Base-by-base conservation (phyloP, 169 alveolate species). In the Plasmodium sp. region DNA sequence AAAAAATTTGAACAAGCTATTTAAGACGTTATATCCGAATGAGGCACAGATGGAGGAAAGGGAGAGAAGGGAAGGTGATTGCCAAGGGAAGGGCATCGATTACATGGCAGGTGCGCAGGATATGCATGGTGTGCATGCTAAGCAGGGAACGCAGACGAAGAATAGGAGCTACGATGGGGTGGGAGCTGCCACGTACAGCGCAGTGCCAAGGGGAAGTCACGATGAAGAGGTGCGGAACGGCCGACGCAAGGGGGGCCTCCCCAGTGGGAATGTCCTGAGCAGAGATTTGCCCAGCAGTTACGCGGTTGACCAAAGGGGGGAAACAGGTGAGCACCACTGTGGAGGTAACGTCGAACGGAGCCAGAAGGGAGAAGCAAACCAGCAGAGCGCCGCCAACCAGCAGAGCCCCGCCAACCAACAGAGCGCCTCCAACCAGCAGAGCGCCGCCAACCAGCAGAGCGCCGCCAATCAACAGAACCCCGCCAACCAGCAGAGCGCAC, bases 1-100 rank as follows among this genome's bases (percentile, higher is more conserved):
- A 45, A 79, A 62, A 81, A 79, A 88, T 41, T 27, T 79, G 81
- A 79, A 88, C 48, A 88, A 67, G 12, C 79, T 88, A 36, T 79
- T 45, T 73, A 79, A 73, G 18, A 79, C 94, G 1, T 48, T 88
- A 73, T 88, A 79, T 36, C 90, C 94, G 2, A 79, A n/a, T 48
- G 94, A 88, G 4, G 56, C 71, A 45, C 54, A 88, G 16, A 45
- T 43, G 56, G 54, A 75, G 22, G 45, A 45, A 22, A 67, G 77
- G 6, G 31, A 67, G 0, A 2, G 5, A 27, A 18, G 7, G 39
- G 77, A 31, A 27, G 6, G 0, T 18, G 5, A 81, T 33, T 16
- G 10, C 54, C 72, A 74, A 18, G 67, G 9, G 27, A 18, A 43
- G 5, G 54, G 43, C 27, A 14, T 22, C 27, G 27, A 22, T 22